Base-by-base conservation (phyloP, 2,329 filamentous ascomycete genomes). In the Verticillium isaacii region DNA sequence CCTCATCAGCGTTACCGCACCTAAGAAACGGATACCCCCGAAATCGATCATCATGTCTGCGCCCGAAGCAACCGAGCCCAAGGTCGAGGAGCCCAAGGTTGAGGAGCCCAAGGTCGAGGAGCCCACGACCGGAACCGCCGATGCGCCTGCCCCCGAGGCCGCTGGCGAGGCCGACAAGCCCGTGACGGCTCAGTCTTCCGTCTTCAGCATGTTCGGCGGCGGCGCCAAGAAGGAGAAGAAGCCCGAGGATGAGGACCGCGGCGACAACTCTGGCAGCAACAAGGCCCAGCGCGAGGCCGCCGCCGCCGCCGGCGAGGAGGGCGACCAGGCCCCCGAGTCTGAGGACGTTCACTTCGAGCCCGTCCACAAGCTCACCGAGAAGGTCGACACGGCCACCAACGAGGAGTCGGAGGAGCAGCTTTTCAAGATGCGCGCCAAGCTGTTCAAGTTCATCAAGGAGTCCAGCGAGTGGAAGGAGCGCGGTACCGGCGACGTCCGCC, bases 351-450 rank as follows among this genome's bases (percentile, higher is more conserved):
- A 98, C 81, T 99, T 98, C 81, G 92, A 97, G 82, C 95, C 95
- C 68, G 93, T 99, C 69, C 91, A 97, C 73, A 93, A 89, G 80
- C 85, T 99, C 74, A 98, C 94, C 66, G 92, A 99, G 84, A 95
- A 96, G 83, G 90, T 98, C 72, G 94, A 98, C 74, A 90, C 87
- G 74, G 96, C 96, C 86, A 98, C 95, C 78, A 96, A 97, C 82
- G 95, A 99, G 81, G 95, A 99, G 84, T 87, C 89, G 56, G 95
- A 99, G 84, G 93, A 98, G 83, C 92, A 97, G 82, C 84, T 88
- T 45, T 99, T 98, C 88, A 98, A 98, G 89, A 97, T 98, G 94
- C 92, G 95, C 72, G 95, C 95, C 74, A 99, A 99, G 87, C 90
- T 99, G 68, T 99, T 99, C 89, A 94, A 93, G 82, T 99, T 98